phyloP scores from a whole-genome alignment of 768 basidiomycete species.

The Tulasnella sp. region DNA sequence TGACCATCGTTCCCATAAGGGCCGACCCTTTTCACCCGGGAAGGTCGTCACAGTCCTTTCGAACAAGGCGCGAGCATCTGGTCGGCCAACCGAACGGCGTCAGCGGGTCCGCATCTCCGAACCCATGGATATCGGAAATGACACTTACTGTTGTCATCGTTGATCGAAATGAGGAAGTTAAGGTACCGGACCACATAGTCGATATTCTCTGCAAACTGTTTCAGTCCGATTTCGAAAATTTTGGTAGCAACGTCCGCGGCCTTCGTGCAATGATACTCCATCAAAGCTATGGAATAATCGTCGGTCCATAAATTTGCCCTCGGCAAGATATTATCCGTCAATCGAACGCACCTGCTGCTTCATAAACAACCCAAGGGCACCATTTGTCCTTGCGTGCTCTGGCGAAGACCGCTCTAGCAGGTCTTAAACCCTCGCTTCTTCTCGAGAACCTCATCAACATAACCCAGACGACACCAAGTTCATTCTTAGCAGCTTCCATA shows the following conservation, averaged over 20 bases:
- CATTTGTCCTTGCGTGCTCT: conserved; percentile 68
- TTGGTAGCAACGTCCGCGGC: conserved; percentile 68
- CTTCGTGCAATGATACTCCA: conserved; percentile 88
- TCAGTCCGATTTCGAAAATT: conserved; percentile 90
- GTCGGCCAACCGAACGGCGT: neutral
- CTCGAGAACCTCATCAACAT: conserved; percentile 91
- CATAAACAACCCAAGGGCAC: conserved; percentile 86
- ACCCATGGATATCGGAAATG: conserved; percentile 1
- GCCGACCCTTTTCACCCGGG: conserved; percentile 62
- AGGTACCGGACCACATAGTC: conserved; percentile 85
- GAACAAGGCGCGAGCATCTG: conserved; percentile 93
- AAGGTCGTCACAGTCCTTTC: conserved; percentile 78
- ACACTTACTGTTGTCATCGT: conserved; percentile 84
- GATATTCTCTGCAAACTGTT: conserved; percentile 66
- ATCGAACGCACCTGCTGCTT: conserved; percentile 62
- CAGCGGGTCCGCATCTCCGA: neutral
- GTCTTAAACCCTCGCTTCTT: conserved; percentile 76
- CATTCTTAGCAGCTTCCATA: conserved; percentile 45
- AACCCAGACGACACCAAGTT: conserved; percentile 56
- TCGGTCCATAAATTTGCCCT: neutral
- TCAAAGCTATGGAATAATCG: conserved; percentile 47
- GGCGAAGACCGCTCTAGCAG: conserved; percentile 63
- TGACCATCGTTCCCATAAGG: conserved; percentile 94
- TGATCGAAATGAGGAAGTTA: conserved; percentile 84
- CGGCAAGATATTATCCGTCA: neutral